These are phyloP conservation scores for Penicillium paradoxum DNA, from an alignment of 495 filamentous ascomycete genomes.

Conservation along the genomic window DNA sequence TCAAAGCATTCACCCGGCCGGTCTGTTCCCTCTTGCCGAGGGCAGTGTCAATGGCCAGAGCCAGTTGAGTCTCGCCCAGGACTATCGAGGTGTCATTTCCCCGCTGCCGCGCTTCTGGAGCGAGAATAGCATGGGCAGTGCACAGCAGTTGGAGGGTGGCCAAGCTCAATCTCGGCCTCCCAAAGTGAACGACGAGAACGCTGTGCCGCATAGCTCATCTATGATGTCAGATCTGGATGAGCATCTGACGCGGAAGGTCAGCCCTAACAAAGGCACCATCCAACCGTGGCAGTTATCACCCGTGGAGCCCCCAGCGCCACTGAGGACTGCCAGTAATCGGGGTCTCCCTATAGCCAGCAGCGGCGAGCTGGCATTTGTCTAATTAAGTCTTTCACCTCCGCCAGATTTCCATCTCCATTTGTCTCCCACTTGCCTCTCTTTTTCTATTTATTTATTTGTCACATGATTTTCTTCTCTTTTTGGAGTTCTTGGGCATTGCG, in stretches of 20 bases:
- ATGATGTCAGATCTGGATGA: constrained; percentile 27
- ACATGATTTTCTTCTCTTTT: background rate
- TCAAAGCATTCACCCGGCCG: constrained; percentile 20
- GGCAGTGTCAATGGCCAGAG: constrained; percentile 25
- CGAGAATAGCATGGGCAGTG: constrained; percentile 33
- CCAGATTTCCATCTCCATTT: constrained; percentile 1
- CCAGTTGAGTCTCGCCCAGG: constrained; percentile 38
- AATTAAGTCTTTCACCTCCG: background rate
- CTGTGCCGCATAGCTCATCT: constrained; percentile 21
- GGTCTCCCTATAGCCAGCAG: constrained; percentile 27
- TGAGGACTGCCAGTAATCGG: constrained; percentile 13
- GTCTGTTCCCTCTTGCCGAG: constrained; percentile 26
- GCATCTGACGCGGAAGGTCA: constrained; percentile 21
- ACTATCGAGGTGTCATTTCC: constrained; percentile 41
- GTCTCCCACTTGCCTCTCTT: background rate
- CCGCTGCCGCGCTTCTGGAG: constrained; percentile 42
- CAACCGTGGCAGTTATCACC: constrained; percentile 9
- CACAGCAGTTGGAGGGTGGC: constrained; percentile 16
- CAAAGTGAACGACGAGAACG: constrained; percentile 5
- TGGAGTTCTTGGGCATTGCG: constrained; percentile 25
- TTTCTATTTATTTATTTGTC: constrained; percentile 1
- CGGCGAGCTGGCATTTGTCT: constrained; percentile 34
- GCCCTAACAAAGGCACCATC: constrained; percentile 10
- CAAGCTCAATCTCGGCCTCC: constrained; percentile 6
- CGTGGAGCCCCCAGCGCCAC: constrained; percentile 17